Conservation (phyloP, 371 early-diverging fungal genomes). For the Coemansia sp. region DNA sequence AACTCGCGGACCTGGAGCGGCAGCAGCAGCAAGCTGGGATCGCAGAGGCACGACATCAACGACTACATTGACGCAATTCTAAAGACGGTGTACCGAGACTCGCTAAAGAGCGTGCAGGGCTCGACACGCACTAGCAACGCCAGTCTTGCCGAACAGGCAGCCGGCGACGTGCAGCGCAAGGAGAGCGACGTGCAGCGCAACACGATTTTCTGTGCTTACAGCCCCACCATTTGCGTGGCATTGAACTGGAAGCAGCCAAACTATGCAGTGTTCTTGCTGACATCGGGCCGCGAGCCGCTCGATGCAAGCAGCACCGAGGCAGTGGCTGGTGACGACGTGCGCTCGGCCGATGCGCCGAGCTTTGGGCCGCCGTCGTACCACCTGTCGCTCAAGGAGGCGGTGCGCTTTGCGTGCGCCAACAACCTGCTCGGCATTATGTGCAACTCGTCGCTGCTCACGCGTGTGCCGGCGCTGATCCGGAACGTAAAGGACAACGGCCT, state of each 20-base stretch:
- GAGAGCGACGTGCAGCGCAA: conserved; percentile 49
- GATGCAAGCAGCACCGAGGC: neutral
- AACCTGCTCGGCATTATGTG: conserved; percentile 88
- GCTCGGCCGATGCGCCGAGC: conserved; percentile 33
- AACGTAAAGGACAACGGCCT: conserved; percentile 89
- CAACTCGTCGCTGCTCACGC: conserved; percentile 78
- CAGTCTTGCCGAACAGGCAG: conserved; percentile 36
- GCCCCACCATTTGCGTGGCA: conserved; percentile 85
- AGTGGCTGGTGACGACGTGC: neutral
- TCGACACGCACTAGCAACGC: neutral
- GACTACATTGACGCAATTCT: conserved; percentile 80
- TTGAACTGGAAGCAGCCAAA: conserved; percentile 98
- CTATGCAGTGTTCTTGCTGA: conserved; percentile 55
- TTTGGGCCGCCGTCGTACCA: conserved; percentile 23
- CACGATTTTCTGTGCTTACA: conserved; percentile 85
- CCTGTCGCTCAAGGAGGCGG: conserved; percentile 71
- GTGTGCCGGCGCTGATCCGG: conserved; percentile 82
- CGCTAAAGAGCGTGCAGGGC: neutral
- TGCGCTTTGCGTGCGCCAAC: conserved; percentile 70
- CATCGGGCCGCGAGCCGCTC: conserved; percentile 31
- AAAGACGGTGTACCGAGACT: conserved; percentile 69
- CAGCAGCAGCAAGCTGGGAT: conserved; percentile 58
- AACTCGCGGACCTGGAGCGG: conserved; percentile 58
- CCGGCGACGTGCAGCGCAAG: conserved; percentile 15
- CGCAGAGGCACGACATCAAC: conserved; percentile 61